A percentile compares a stretch with the other conserved stretches of the same genome.
These are phyloP conservation scores for Malassezia arunalokei DNA, from an alignment of 1,284 basidiomycete species.

Conservation along the genomic window DNA sequence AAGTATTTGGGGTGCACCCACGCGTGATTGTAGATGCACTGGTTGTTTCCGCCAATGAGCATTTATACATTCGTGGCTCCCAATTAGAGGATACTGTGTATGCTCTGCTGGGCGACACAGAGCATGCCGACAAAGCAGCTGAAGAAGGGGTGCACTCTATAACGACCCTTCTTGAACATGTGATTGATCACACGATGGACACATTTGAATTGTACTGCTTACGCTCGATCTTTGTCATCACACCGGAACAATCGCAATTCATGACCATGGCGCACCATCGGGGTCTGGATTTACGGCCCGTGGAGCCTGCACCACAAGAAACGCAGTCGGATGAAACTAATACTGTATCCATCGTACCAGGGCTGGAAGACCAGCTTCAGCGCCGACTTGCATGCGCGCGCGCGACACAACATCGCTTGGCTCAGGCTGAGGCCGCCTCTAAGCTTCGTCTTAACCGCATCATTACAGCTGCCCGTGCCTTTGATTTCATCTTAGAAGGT, in stretches of 20 bases:
- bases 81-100: constrained; percentile 29
- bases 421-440: constrained; percentile 10
- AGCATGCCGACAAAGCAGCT: constrained; percentile 26
- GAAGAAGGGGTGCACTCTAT: constrained; percentile 37
- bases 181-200: constrained; percentile 41
- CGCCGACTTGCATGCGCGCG: constrained; percentile 6
- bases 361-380: constrained; percentile 12
- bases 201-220: constrained; percentile 43
- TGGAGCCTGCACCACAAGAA: constrained; percentile 2
- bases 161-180: constrained; percentile 39
- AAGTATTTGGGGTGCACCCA: constrained; percentile 42
- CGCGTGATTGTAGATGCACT: constrained; percentile 39
- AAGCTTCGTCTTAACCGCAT: constrained; percentile 21
- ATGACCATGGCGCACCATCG: constrained; percentile 42
- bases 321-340: background rate
- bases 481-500: constrained; percentile 6
- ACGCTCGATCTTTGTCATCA: constrained; percentile 35
- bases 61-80: constrained; percentile 32
- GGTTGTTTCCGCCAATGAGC: constrained; percentile 39
- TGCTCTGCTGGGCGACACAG: constrained; percentile 16
- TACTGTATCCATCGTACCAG: background rate
- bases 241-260: constrained; percentile 26
- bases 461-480: background rate
- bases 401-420: constrained; percentile 12
- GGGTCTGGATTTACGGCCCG: constrained; percentile 33